phyloP scores from a whole-genome alignment of 2,329 filamentous ascomycete species.

The Venturiaceae sp. region DNA sequence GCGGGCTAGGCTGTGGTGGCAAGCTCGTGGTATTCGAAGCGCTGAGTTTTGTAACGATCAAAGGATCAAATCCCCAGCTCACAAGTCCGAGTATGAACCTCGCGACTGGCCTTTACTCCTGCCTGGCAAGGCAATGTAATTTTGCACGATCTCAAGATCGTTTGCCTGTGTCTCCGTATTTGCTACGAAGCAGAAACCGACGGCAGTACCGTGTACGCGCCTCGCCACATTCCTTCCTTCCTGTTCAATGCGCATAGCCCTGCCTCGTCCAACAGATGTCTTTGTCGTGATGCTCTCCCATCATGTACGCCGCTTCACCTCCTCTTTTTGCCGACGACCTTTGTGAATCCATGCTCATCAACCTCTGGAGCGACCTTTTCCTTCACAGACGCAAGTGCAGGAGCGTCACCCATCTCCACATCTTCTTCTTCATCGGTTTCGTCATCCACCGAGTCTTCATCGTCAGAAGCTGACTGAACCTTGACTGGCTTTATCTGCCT shows the following conservation, averaged over 20 bases:
- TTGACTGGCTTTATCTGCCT: slow-evolving; percentile 48
- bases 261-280: neutral
- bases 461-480: slow-evolving; percentile 10
- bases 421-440: slow-evolving; percentile 11
- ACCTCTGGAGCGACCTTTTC: slow-evolving; percentile 26
- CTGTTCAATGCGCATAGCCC: neutral
- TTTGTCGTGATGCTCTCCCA: neutral
- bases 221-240: neutral
- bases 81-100: too few relatives aligned
- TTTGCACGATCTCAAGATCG: too few relatives aligned
- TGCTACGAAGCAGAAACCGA: too few relatives aligned
- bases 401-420: slow-evolving; percentile 14
- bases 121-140: too few relatives aligned
- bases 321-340: slow-evolving; percentile 30
- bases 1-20: too few relatives aligned
- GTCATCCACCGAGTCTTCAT: slow-evolving; percentile 12
- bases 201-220: too few relatives aligned
- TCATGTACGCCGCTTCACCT: slow-evolving; percentile 8
- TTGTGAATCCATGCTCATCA: slow-evolving; percentile 32
- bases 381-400: slow-evolving; percentile 20
- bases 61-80: too few relatives aligned
- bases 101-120: too few relatives aligned
- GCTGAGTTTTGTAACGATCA: too few relatives aligned
- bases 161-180: too few relatives aligned
- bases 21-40: too few relatives aligned